Evolutionary conservation across 2,329 filamentous ascomycete genomes (phyloP).

Genomic region (Trichoderma oligosporum): DNA sequence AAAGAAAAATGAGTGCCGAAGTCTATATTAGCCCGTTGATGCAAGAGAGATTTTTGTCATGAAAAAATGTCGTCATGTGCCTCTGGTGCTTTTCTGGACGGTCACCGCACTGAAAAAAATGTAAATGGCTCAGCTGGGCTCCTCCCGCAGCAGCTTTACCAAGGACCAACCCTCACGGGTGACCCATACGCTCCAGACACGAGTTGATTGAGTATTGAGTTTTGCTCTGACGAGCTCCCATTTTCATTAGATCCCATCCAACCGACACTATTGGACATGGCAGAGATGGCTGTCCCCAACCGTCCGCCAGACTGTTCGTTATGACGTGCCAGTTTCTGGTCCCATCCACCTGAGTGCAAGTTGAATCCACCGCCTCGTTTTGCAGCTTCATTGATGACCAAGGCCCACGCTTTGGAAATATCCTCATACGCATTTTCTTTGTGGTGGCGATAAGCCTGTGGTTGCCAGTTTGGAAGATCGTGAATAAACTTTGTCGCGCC

Average conservation of each 20-base stretch:
- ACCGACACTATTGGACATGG: conserved; percentile 68
- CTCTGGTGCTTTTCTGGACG: conserved; percentile 25
- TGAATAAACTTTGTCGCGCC: conserved; percentile 88
- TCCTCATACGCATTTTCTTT: conserved; percentile 97
- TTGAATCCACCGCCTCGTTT: conserved; percentile 90
- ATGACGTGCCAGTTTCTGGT: conserved; percentile 80
- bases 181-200: conserved; percentile 58
- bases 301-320: conserved; percentile 82
- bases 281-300: conserved; percentile 73
- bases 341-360: conserved; percentile 87
- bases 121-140: background rate
- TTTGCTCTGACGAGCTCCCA: conserved; percentile 39
- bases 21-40: conserved; percentile 38
- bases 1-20: conserved; percentile 30
- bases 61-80: conserved; percentile 32
- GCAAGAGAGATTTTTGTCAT: conserved; percentile 35
- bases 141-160: conserved; percentile 38
- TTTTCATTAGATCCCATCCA: conserved; percentile 61
- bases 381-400: conserved; percentile 84
- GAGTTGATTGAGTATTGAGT: conserved; percentile 60
- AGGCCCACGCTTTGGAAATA: conserved; percentile 86
- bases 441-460: conserved; percentile 80
- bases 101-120: background rate
- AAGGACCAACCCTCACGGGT: conserved; percentile 60
- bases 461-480: conserved; percentile 85